These are phyloP conservation scores for Sungouiozyma intestinalis DNA, from an alignment of 805 yeast species.

Conservation along the genomic window DNA sequence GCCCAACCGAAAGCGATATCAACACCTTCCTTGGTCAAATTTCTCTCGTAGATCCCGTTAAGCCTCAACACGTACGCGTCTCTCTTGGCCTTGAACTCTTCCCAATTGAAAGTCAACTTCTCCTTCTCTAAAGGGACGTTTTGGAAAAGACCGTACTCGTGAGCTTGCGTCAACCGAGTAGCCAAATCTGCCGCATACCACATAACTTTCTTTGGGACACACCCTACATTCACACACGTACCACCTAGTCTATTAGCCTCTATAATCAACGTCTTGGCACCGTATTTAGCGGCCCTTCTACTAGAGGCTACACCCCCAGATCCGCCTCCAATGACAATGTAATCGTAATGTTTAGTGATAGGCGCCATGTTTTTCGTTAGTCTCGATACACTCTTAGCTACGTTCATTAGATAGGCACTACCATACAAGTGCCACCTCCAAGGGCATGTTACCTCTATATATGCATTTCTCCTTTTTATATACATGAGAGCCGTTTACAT, in stretches of 20 bases:
- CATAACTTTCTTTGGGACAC: conserved; percentile 98
- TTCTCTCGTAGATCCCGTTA: conserved; percentile 88
- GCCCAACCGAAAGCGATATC: conserved; percentile 84
- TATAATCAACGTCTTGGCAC: conserved; percentile 75
- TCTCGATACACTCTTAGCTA: not conserved
- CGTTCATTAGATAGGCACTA: not conserved
- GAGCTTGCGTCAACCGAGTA: conserved; percentile 58
- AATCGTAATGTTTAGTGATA: conserved; percentile 49
- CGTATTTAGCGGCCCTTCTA: conserved; percentile 89
- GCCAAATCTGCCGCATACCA: conserved; percentile 96
- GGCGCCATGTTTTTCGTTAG: conserved; percentile 43
- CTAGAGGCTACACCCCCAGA: conserved; percentile 99
- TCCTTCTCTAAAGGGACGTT: conserved; percentile 40
- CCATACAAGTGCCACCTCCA: not conserved
- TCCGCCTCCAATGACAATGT: conserved; percentile 96
- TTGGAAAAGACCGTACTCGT: conserved; percentile 70
- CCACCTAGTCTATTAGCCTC: conserved; percentile 88
- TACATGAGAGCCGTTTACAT: not conserved
- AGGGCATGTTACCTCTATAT: no score
- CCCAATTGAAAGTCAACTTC: conserved; percentile 70
- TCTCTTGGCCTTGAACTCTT: conserved; percentile 68
- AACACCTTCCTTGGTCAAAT: conserved; percentile 80
- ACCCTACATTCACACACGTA: conserved; percentile 97
- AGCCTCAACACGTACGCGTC: conserved; percentile 83
- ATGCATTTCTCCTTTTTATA: not conserved